Evolutionary conservation across 441 rosid species (phyloP), one percentile per base, ranked within the genome.

Genomic region (Erodium moschatum): DNA sequence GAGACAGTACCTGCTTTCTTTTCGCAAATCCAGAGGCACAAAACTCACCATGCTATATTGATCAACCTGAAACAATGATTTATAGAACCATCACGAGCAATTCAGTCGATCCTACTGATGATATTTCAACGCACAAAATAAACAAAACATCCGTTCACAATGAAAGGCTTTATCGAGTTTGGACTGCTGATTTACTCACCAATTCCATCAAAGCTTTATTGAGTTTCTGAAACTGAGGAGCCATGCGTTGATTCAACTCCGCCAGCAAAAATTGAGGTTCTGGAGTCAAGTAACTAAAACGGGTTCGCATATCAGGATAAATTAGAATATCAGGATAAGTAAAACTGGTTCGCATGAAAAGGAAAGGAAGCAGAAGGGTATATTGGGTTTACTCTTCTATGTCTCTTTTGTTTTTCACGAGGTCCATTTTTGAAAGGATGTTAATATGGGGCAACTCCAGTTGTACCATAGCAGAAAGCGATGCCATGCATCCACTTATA

Each of bases 401-500:
- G 72, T 86, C 87, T 75, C 80, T 85, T 78, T 83, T 89, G 73
- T 85, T 87, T 67, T 81, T 84, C 72, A 93, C 86, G 16, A 88
- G 93, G 75, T 93, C 97, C 93, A 93, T 93, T 80, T 93, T 88
- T 31, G 97, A 83, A 80, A 89, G 90, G 73, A 91, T 83, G 76
- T 93, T 93, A 70, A 91, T 79, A 74, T 88, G 97, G 6, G 97
- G 98, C 76, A 91, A 68, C 72, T 93, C 97, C 71, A 91, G 96
- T 78, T 93, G 93, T 70, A 91, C 65, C 96, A 93, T 93, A 58
- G 97, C 97, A 70, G 97, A 87, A 68, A 91, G 97, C 67, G 98
- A 93, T 48, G 93, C 89, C 96, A 89, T 87, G 77, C 98, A 93
- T 52, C 97, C 98, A 73, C 97, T 91, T 52, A 91, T 86, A 73